Percentiles rank a stretch among this genome's conserved stretches.
phyloP scores from a whole-genome alignment of 768 basidiomycete genomes.

The Russula olivacea region DNA sequence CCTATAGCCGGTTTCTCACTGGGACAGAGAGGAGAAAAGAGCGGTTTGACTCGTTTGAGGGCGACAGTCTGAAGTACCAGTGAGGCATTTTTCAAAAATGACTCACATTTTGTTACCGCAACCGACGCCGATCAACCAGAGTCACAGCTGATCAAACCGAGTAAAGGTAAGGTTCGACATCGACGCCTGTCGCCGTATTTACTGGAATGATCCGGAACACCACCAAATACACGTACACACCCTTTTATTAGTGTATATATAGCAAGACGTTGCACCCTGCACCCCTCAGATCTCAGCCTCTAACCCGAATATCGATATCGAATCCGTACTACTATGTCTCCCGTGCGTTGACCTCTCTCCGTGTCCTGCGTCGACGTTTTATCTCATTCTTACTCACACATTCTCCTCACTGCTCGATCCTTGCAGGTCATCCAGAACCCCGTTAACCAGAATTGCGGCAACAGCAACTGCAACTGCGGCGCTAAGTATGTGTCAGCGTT shows the following conservation, averaged over 20 bases:
- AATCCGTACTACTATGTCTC: background rate
- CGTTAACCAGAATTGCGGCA: constrained; percentile 1
- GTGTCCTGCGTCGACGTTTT: background rate
- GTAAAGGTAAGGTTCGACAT: no score
- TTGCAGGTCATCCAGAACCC: background rate
- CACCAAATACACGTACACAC: constrained; percentile 1
- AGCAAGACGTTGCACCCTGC: background rate
- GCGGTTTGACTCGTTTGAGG: no score
- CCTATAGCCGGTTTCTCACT: no score
- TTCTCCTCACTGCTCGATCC: background rate
- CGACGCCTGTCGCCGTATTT: no score
- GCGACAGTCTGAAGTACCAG: no score
- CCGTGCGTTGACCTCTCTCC: background rate
- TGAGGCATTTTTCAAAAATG: no score
- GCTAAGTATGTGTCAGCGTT: background rate
- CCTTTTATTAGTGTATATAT: background rate
- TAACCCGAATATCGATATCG: background rate
- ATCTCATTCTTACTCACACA: background rate
- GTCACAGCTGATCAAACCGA: no score
- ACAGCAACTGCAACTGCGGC: background rate
- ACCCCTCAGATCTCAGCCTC: background rate
- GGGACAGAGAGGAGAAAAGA: no score
- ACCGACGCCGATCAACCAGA: no score
- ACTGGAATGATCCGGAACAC: no score
- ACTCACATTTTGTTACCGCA: no score